A percentile compares a stretch with the other conserved stretches of the same genome.
phyloP scores from a whole-genome alignment of 768 basidiomycete species.

The Termitomyces bulborhizus region DNA sequence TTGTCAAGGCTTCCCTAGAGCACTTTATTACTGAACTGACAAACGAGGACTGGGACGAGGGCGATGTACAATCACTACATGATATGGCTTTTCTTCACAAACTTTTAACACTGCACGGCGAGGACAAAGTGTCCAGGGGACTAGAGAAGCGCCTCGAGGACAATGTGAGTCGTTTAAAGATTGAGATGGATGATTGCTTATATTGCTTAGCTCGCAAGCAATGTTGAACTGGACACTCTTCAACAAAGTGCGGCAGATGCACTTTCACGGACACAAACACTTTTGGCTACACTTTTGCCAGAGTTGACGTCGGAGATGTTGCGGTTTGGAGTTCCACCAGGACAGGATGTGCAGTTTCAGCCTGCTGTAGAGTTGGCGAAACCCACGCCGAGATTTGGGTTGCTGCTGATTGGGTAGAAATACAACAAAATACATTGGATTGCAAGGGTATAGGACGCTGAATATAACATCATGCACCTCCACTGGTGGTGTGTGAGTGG shows the following conservation, averaged over 20 bases:
- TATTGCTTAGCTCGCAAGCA: conserved; percentile 10
- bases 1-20: conserved; percentile 32
- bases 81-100: conserved; percentile 48
- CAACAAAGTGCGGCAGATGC: conserved; percentile 29
- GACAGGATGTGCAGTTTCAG: conserved; percentile 46
- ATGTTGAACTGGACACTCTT: conserved; percentile 7
- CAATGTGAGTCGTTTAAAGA: conserved; percentile 5
- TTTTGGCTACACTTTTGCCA: conserved; percentile 57
- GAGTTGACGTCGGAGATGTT: conserved; percentile 26
- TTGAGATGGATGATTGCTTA: neutral
- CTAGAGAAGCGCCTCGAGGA: conserved; percentile 22
- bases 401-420: conserved; percentile 39
- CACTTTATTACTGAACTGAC: conserved; percentile 31
- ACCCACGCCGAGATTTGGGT: conserved; percentile 68
- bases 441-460: conserved; percentile 5
- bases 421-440: neutral
- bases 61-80: conserved; percentile 25
- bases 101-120: conserved; percentile 28
- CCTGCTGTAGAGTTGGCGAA: conserved; percentile 61
- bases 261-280: conserved; percentile 51
- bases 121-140: conserved; percentile 15
- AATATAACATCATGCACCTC: conserved; percentile 57
- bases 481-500: conserved; percentile 40
- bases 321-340: conserved; percentile 42
- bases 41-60: conserved; percentile 21